Evolutionary conservation across 2,329 filamentous ascomycete genomes (phyloP), one percentile per base, ranked within the genome.

Genomic region (Fusarium praegraminearum): DNA sequence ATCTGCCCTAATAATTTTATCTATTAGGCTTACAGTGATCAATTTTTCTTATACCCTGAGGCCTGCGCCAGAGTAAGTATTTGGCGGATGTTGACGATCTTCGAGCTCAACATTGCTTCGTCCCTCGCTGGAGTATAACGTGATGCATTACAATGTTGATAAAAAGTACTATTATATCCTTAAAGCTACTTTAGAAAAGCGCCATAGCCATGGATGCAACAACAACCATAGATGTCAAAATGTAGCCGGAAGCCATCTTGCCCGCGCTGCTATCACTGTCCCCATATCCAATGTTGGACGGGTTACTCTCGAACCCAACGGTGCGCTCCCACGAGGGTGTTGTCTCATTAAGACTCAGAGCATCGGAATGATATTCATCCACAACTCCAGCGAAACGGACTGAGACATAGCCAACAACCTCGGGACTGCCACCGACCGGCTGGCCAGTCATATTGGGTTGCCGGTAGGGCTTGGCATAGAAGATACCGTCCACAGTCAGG

Each of bases 341-440:
- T 1, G 3, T n/a, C 0, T 43, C 11, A 2, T 63, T 5, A 4
- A 63, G 26, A 4, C 30, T 63, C 1, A 63, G 12, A 1, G 15
- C 22, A 38, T 63, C 60, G 1, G 60, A 63, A 4, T 63, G 60
- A 2, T 49, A 57, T 13, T 50, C 7, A 7, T 63, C 60, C 0
- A 63, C 8, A 9, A 16, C 11, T 2, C 60, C 60, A 20, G 58
- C 30, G 0, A 62, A 28, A 0, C 28, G 47, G 13, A 63, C 13
- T 9, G 53, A 22, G 0, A 62, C 30, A 1, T 32, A 55, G 3
- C 57, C 59, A n/a, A 33, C 7, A 0, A 20, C 22, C 15, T 24
- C n/a, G 0, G 57, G 47, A 7, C 8, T 6, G 0, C 35, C 22
- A 4, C 13, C 8, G 2, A 13, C 7, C 7, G 56, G 56, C 7